Percentiles rank a stretch among this genome's conserved stretches.
phyloP scores from a whole-genome alignment of 2,329 filamentous ascomycete species.

The Tolypocladium tundrense region DNA sequence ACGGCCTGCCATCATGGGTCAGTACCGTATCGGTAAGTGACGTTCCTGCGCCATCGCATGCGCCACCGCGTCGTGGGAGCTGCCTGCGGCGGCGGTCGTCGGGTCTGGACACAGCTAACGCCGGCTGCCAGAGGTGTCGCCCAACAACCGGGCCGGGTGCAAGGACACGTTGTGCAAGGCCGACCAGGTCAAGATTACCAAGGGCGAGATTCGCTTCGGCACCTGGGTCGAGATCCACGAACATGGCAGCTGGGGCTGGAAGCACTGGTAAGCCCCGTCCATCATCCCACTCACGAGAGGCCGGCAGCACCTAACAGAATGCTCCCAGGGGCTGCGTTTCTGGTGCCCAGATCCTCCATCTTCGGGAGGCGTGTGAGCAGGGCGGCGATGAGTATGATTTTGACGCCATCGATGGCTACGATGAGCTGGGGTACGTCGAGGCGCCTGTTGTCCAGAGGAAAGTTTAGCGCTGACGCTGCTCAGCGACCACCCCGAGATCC shows the following conservation, averaged over 20 bases:
- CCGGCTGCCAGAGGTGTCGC: slow-evolving; percentile 52
- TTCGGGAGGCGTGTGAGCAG: slow-evolving; percentile 45
- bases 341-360: slow-evolving; percentile 57
- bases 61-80: neutral
- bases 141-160: slow-evolving; percentile 64
- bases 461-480: slow-evolving; percentile 5
- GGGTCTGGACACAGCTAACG: neutral
- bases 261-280: slow-evolving; percentile 64
- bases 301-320: neutral
- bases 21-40: slow-evolving; percentile 36
- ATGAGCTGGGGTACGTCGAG: slow-evolving; percentile 51
- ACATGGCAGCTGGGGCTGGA: slow-evolving; percentile 62
- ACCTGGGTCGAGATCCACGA: slow-evolving; percentile 55
- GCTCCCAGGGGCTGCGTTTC: slow-evolving; percentile 73
- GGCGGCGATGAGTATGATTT: slow-evolving; percentile 43
- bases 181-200: slow-evolving; percentile 56
- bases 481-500: slow-evolving; percentile 44
- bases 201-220: slow-evolving; percentile 71
- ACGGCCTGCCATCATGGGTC: slow-evolving; percentile 25
- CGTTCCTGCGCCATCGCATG: neutral
- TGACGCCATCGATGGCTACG: slow-evolving; percentile 67
- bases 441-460: no score
- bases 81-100: neutral
- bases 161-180: slow-evolving; percentile 65
- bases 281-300: neutral